Base-by-base conservation (phyloP, 495 filamentous ascomycete genomes). In the Massariosphaeria phaeospora region DNA sequence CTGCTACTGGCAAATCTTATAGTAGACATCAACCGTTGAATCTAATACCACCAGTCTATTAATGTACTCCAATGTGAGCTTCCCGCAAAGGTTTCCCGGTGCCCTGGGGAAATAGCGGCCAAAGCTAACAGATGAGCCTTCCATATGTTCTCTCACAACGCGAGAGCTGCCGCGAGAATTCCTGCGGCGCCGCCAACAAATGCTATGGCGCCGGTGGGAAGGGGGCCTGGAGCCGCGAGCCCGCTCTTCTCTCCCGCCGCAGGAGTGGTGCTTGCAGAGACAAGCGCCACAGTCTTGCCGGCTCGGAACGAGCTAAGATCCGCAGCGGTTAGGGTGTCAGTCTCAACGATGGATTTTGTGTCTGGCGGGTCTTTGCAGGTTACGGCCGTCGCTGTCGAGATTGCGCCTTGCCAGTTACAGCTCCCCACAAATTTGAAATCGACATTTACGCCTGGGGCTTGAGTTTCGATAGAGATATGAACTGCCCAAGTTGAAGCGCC, bases 161-260 rank as follows among this genome's bases (percentile, higher is more conserved):
- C 50, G 18, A 53, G 1, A 44, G 39, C 50, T 1, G 48, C 48
- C 4, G 40, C 50, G 36, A 53, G 23, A 13, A 53, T 24, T 35
- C 50, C 50, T 2, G 50, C 50, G 38, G 50, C 50, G 25, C 50
- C 50, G 12, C 50, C 50, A 25, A 53, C 50, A 12, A 53, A 27
- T 8, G 29, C 50, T 1, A 45, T 38, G 6, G 27, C 50, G 13
- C 50, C 50, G 15, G 50, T 53, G 18, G 50, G 50, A 17, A 53
- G 40, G 20, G 50, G 3, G 39, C 34, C 9, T 24, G 39, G 3
- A 23, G 50, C 12, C 12, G 50, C 50, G n/a, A 53, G 10, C 17
- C 50, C 50, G 18, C 15, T 44, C 26, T 40, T 53, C 17, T 23
- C n/a, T n/a, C n/a, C n/a, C n/a, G 29, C 24, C 11, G 3, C 35